phyloP scores from a whole-genome alignment of 495 filamentous ascomycete species.

The Trichoderma virens region DNA sequence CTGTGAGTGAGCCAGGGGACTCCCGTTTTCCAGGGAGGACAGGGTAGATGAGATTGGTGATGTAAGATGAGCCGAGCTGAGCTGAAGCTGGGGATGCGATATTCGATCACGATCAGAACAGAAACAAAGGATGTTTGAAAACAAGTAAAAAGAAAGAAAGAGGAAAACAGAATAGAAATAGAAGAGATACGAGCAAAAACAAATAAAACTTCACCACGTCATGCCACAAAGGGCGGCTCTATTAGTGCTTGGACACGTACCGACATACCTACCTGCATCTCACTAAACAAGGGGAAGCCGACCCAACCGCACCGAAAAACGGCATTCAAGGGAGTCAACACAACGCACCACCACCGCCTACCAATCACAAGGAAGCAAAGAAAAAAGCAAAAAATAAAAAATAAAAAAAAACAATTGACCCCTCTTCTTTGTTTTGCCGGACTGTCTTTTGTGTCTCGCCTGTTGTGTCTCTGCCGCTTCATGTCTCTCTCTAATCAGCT shows the following conservation, averaged over 20 bases:
- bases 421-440: background rate
- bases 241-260: too few relatives aligned
- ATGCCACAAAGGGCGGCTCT: too few relatives aligned
- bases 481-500: background rate
- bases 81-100: background rate
- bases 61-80: background rate
- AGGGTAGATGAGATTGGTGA: background rate
- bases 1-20: background rate
- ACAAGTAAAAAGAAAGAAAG: background rate
- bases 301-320: too few relatives aligned
- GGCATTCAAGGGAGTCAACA: too few relatives aligned
- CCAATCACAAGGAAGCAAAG: background rate
- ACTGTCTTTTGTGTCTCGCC: background rate
- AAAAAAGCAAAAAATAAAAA: background rate
- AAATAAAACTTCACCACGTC: too few relatives aligned
- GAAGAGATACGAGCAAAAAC: too few relatives aligned
- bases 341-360: too few relatives aligned
- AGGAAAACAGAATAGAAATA: too few relatives aligned
- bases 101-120: background rate
- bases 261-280: too few relatives aligned
- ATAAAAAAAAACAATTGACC: background rate
- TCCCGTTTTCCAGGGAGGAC: background rate
- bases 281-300: too few relatives aligned
- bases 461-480: background rate
- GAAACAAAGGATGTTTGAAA: background rate